Conservation (phyloP, 2,329 filamentous ascomycete species). For the Graphiopsis chlorocephala region DNA sequence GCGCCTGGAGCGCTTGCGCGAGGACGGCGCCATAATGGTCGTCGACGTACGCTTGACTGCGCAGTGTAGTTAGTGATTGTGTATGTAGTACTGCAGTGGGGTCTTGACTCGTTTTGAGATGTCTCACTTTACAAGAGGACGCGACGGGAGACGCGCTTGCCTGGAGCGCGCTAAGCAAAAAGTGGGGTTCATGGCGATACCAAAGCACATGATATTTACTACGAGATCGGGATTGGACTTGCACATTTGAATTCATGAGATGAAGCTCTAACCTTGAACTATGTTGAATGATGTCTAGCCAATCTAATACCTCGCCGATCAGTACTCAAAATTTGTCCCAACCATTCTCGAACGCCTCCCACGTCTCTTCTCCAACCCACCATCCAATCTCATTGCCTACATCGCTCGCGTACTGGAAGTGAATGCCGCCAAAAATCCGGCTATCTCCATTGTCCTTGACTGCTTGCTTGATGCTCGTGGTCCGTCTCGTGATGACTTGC, state of each 20-base stretch:
- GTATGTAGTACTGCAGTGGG: background rate
- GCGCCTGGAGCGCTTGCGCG: slow-evolving; percentile 27
- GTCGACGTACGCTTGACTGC: background rate
- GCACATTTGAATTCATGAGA: background rate
- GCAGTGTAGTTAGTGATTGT: background rate
- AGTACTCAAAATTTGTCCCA: background rate
- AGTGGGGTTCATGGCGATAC: background rate
- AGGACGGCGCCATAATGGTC: background rate
- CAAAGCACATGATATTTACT: background rate
- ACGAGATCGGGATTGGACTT: accelerated
- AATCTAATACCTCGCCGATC: background rate
- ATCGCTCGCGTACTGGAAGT: slow-evolving; percentile 30
- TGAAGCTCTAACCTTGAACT: background rate
- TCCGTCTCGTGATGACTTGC: slow-evolving; percentile 24
- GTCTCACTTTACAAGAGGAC: background rate
- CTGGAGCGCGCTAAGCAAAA: background rate
- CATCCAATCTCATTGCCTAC: slow-evolving; percentile 24
- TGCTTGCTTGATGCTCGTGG: slow-evolving; percentile 28
- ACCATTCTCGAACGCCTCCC: background rate
- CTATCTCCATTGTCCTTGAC: slow-evolving; percentile 31
- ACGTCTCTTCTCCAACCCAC: background rate
- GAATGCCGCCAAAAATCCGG: slow-evolving; percentile 31
- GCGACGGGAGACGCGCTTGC: background rate
- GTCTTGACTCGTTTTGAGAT: background rate
- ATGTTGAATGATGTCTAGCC: background rate